phyloP scores from a whole-genome alignment of 371 early-diverging fungal genomes.

The Rhizopus sp. region DNA sequence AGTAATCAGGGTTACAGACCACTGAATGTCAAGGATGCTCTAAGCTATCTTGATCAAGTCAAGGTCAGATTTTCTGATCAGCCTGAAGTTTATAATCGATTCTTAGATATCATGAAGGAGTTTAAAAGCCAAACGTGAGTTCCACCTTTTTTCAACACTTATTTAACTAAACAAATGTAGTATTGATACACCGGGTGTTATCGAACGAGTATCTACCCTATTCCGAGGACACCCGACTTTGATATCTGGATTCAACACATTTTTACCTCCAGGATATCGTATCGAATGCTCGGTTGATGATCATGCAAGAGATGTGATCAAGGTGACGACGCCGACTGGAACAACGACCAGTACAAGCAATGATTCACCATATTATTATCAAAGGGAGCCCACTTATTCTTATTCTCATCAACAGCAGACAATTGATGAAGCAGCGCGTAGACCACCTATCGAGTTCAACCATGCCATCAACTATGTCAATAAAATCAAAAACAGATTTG shows the following conservation, averaged over 20 bases:
- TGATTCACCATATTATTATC: conserved; percentile 19
- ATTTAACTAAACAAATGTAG: conserved; percentile 27
- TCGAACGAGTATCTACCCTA: conserved; percentile 90
- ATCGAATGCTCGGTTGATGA: conserved; percentile 83
- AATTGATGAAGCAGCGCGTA: conserved; percentile 8
- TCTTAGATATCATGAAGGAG: conserved; percentile 99
- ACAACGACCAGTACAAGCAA: conserved; percentile 50
- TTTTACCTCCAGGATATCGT: conserved; percentile 95
- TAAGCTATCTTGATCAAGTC: conserved; percentile 96
- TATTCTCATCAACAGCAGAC: conserved; percentile 1
- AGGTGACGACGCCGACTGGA: conserved; percentile 83
- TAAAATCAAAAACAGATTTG: conserved; percentile 94
- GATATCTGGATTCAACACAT: conserved; percentile 98
- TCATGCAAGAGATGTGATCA: conserved; percentile 58
- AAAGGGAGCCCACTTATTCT: conserved; percentile 3
- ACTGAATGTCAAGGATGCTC: conserved; percentile 83
- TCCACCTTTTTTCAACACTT: conserved; percentile 35
- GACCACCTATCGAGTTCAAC: conserved; percentile 85
- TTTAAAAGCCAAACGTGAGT: conserved; percentile 94
- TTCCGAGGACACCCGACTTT: conserved; percentile 92
- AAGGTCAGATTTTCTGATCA: conserved; percentile 90
- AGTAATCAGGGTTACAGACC: conserved; percentile 31
- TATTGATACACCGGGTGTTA: conserved; percentile 97
- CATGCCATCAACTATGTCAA: conserved; percentile 97
- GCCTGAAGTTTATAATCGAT: conserved; percentile 94